phyloP scores from a whole-genome alignment of 257 asterid species.

The Solanum sparsipilum region DNA sequence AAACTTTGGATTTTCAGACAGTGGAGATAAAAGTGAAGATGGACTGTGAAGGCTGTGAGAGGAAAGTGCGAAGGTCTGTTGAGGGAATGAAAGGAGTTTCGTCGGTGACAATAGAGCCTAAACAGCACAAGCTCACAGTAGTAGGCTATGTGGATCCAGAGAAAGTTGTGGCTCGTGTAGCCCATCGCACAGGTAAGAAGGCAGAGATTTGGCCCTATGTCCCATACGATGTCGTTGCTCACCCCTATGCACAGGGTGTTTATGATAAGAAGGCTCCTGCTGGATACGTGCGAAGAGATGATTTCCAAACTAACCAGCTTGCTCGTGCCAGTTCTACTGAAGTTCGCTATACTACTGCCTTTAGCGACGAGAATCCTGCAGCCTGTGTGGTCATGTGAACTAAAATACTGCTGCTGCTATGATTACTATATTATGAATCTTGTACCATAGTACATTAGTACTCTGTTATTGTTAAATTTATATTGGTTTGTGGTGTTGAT shows the following conservation, averaged over 20 bases:
- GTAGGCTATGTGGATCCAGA: constrained; percentile 77
- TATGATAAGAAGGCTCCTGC: constrained; percentile 93
- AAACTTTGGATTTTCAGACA: constrained; percentile 29
- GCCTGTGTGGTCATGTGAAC: constrained; percentile 86
- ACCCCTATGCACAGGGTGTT: constrained; percentile 82
- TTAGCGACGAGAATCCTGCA: constrained; percentile 77
- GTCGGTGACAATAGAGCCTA: constrained; percentile 56
- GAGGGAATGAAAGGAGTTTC: constrained; percentile 96
- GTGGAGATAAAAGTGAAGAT: constrained; percentile 92
- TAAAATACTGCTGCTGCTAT: neutral
- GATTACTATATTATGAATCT: neutral
- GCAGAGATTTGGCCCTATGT: constrained; percentile 97
- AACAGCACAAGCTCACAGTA: constrained; percentile 84
- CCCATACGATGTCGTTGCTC: constrained; percentile 84
- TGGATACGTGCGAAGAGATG: constrained; percentile 61
- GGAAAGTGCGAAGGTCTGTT: constrained; percentile 71
- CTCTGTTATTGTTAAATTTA: neutral
- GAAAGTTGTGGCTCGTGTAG: constrained; percentile 80
- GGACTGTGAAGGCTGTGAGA: constrained; percentile 94
- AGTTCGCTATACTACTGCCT: constrained; percentile 93
- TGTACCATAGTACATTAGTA: neutral
- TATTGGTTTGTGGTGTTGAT: neutral
- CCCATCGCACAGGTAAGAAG: constrained; percentile 85
- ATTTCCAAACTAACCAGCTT: constrained; percentile 34
- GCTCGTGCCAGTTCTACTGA: constrained; percentile 89